Percentiles rank a stretch among this genome's conserved stretches.
Conservation (phyloP, 768 basidiomycete genomes). For the Calvatia gigantea region DNA sequence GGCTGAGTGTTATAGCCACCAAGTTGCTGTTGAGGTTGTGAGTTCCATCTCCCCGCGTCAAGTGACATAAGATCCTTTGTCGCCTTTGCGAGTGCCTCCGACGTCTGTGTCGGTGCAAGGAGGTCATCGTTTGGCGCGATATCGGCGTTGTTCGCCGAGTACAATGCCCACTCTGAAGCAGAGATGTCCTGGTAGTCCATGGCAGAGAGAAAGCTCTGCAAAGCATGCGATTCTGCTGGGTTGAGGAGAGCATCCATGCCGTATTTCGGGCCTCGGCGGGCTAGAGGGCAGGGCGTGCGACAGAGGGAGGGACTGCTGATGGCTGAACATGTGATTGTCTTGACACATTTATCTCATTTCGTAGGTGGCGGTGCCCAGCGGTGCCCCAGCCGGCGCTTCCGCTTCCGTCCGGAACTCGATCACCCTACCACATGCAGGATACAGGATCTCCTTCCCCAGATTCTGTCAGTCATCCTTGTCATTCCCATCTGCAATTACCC, state of each 20-base stretch:
- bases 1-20: constrained; percentile 14
- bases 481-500: no score
- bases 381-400: neutral
- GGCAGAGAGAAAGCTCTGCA: constrained; percentile 64
- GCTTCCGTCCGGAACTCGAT: neutral
- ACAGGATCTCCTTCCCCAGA: no score
- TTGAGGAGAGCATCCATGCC: constrained; percentile 61
- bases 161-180: constrained; percentile 44
- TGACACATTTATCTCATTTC: neutral
- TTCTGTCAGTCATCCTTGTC: no score
- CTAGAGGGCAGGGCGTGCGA: neutral
- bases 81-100: constrained; percentile 68
- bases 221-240: constrained; percentile 60
- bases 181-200: constrained; percentile 42
- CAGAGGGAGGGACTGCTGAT: neutral
- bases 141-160: constrained; percentile 26
- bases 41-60: constrained; percentile 41
- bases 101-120: constrained; percentile 42
- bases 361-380: constrained; percentile 13
- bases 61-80: constrained; percentile 83
- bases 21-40: constrained; percentile 19
- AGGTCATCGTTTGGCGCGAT: constrained; percentile 35
- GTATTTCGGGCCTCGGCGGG: neutral
- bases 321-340: constrained; percentile 9
- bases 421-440: neutral